phyloP scores from a whole-genome alignment of 2,329 filamentous ascomycete species.

The Botrytis fabae region DNA sequence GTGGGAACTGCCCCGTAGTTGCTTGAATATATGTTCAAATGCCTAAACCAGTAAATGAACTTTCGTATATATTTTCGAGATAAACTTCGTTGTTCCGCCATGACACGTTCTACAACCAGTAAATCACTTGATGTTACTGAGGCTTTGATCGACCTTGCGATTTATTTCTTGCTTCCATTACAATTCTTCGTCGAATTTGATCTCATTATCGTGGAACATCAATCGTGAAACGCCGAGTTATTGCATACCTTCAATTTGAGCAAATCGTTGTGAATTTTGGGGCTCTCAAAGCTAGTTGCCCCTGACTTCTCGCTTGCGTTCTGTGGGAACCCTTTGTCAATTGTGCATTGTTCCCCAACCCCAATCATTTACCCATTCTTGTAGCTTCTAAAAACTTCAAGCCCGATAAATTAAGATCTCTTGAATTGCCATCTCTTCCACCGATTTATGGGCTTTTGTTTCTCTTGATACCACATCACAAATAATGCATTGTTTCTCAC shows the following conservation, averaged over 20 bases:
- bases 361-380: rapidly evolving
- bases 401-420: rapidly evolving
- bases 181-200: not conserved
- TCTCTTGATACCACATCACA: not conserved
- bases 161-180: not conserved
- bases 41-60: not conserved
- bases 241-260: not conserved
- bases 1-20: rapidly evolving
- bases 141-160: not conserved
- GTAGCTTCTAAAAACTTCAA: rapidly evolving
- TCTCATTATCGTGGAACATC: too few relatives aligned
- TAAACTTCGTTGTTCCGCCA: rapidly evolving
- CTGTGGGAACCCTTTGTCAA: not conserved
- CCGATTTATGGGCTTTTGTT: not conserved
- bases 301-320: not conserved
- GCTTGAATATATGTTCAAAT: not conserved
- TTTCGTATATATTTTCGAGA: not conserved
- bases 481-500: not conserved
- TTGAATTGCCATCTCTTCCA: not conserved
- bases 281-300: not conserved
- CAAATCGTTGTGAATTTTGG: not conserved
- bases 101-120: not conserved
- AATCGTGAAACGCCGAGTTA: not conserved
- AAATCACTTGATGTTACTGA: not conserved
- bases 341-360: rapidly evolving